phyloP scores from a whole-genome alignment of 2,329 filamentous ascomycete genomes.

The Phyllosticta citriasiana region DNA sequence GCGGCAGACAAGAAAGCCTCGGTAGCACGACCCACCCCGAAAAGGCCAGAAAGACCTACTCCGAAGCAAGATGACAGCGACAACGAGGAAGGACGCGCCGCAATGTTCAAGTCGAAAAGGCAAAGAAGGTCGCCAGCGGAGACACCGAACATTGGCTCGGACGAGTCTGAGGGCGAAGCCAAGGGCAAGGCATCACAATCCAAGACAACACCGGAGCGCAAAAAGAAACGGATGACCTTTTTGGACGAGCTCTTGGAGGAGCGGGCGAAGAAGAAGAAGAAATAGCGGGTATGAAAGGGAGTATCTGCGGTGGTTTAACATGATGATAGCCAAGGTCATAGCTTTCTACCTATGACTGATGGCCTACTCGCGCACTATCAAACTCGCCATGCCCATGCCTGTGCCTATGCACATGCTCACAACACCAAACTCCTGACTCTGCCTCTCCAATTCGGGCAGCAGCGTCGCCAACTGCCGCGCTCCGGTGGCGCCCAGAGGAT shows the following conservation, averaged over 20 bases:
- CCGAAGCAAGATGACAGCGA: slow-evolving; percentile 22
- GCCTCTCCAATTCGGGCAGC: slow-evolving; percentile 57
- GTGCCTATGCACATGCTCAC: slow-evolving; percentile 72
- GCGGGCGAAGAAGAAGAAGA: slow-evolving; percentile 43
- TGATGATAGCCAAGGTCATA: not conserved
- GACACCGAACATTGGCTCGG: slow-evolving; percentile 16
- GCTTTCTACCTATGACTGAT: not conserved
- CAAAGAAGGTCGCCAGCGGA: slow-evolving; percentile 9
- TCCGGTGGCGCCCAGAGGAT: slow-evolving; percentile 82
- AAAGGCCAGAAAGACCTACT: slow-evolving; percentile 11
- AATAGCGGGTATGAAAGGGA: slow-evolving; percentile 19
- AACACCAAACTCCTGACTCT: slow-evolving; percentile 65
- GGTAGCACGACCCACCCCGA: slow-evolving; percentile 10
- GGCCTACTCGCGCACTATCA: not conserved
- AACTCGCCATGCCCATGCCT: slow-evolving; percentile 41
- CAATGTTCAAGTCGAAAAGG: slow-evolving; percentile 24
- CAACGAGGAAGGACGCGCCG: slow-evolving; percentile 29
- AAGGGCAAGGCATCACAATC: slow-evolving; percentile 4
- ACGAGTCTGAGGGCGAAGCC: slow-evolving; percentile 12
- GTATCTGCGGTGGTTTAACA: not conserved
- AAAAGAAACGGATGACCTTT: slow-evolving; percentile 31
- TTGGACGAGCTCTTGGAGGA: slow-evolving; percentile 44
- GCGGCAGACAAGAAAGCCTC: slow-evolving; percentile 19
- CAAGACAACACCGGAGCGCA: not conserved
- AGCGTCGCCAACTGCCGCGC: slow-evolving; percentile 70